These are phyloP conservation scores for Oryza meyeriana DNA, from an alignment of 176 grass and related monocot genomes.

Conservation along the genomic window DNA sequence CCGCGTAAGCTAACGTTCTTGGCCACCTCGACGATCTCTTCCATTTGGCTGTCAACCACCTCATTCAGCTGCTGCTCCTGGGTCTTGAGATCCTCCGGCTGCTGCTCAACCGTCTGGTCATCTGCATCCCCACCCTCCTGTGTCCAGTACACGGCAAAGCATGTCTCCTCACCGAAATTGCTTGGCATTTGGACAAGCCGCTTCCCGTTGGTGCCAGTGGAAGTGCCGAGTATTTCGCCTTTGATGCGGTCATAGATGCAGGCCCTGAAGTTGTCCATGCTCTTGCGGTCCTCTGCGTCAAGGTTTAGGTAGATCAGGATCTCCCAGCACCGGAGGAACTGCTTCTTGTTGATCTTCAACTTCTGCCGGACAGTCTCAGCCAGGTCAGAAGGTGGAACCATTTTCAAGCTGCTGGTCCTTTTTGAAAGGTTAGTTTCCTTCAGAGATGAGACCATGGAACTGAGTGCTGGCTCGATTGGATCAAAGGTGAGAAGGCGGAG, in stretches of 20 bases:
- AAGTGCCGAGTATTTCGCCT: slow-evolving; percentile 53
- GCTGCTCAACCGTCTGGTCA: slow-evolving; percentile 31
- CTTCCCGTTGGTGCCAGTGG: slow-evolving; percentile 52
- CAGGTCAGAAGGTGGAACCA: slow-evolving; percentile 45
- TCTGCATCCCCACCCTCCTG: slow-evolving; percentile 36
- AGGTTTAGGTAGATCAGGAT: slow-evolving; percentile 84
- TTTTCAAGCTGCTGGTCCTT: slow-evolving; percentile 39
- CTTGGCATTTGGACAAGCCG: slow-evolving; percentile 51
- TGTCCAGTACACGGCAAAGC: slow-evolving; percentile 75
- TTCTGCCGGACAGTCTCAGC: slow-evolving; percentile 52
- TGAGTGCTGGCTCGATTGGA: slow-evolving; percentile 52
- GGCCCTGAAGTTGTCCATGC: slow-evolving; percentile 69
- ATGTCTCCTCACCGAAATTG: slow-evolving; percentile 48
- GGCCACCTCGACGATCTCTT: slow-evolving; percentile 57
- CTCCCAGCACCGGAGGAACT: slow-evolving; percentile 80
- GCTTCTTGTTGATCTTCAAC: slow-evolving; percentile 90
- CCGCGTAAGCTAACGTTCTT: slow-evolving; percentile 53
- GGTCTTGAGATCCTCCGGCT: slow-evolving; percentile 43
- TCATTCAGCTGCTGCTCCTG: slow-evolving; percentile 80
- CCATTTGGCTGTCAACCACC: slow-evolving; percentile 61
- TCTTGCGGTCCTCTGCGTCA: slow-evolving; percentile 43
- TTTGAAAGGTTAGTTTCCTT: slow-evolving; percentile 71
- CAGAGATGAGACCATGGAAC: slow-evolving; percentile 44
- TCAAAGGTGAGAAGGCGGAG: slow-evolving; percentile 58
- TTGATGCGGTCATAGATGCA: slow-evolving; percentile 72